A percentile compares a stretch with the other conserved stretches of the same genome.
Evolutionary conservation across 495 filamentous ascomycete genomes (phyloP).

Genomic region (Penicillium psychrofluorescens): DNA sequence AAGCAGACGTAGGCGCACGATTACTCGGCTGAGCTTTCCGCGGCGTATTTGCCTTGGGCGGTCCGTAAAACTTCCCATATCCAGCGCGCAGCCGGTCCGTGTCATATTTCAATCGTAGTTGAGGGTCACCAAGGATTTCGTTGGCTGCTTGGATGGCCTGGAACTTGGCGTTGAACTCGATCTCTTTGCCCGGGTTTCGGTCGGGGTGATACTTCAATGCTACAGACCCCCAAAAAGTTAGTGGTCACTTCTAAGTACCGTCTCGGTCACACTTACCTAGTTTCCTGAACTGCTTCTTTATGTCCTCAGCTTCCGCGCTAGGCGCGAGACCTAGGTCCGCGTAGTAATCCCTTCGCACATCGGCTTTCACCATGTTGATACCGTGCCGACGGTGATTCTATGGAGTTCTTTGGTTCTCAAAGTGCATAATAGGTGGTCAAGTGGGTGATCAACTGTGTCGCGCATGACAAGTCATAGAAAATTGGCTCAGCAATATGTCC

Average conservation of each 20-base stretch:
- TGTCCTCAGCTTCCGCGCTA: conserved; percentile 57
- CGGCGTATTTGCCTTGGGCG: conserved; percentile 20
- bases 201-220: conserved; percentile 86
- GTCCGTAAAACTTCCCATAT: conserved; percentile 33
- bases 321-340: conserved; percentile 65
- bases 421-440: conserved; percentile 12
- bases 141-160: conserved; percentile 79
- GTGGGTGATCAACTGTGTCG: conserved; percentile 3
- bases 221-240: conserved; percentile 18
- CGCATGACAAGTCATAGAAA: conserved; percentile 5
- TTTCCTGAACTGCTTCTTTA: conserved; percentile 83
- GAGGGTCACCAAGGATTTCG: conserved; percentile 69
- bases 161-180: conserved; percentile 72
- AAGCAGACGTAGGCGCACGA: conserved; percentile 17
- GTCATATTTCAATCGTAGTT: conserved; percentile 68
- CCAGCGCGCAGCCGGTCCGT: conserved; percentile 51
- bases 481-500: no score
- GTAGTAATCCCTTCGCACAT: conserved; percentile 76
- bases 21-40: conserved; percentile 20
- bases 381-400: conserved; percentile 2
- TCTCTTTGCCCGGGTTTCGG: conserved; percentile 75
- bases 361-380: conserved; percentile 65
- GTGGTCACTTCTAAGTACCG: neutral
- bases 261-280: conserved; percentile 48
- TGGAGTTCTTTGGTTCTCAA: conserved; percentile 1